These are phyloP conservation scores for Heliamphora exappendiculata DNA, from an alignment of 148 eudicot species.

Conservation along the genomic window DNA sequence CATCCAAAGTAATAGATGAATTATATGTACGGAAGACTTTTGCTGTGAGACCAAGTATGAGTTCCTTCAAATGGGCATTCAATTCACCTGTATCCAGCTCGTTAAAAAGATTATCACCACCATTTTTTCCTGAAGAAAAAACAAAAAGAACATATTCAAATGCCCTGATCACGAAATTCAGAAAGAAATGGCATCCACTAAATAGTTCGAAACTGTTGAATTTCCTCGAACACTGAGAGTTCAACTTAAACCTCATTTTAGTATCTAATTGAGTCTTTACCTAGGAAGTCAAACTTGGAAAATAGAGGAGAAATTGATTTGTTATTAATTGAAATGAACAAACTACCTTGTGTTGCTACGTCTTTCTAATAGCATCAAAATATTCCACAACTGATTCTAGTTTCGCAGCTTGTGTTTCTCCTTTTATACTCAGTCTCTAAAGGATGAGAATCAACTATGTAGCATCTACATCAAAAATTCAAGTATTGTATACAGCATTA, in stretches of 20 bases:
- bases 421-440: no score
- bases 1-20: constrained; percentile 88
- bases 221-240: constrained; percentile 69
- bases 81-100: constrained; percentile 81
- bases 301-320: constrained; percentile 1
- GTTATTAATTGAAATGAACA: neutral
- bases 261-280: constrained; percentile 97
- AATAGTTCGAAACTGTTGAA: constrained; percentile 62
- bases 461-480: no score
- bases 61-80: constrained; percentile 87
- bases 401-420: neutral
- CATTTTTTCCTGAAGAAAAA: constrained; percentile 58
- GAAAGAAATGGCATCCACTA: constrained; percentile 12
- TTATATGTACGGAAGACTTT: constrained; percentile 98
- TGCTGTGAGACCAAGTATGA: constrained; percentile 99
- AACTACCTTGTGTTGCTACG: neutral
- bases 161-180: neutral
- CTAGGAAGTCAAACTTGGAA: constrained; percentile 93
- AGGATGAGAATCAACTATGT: no score
- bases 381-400: neutral
- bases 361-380: constrained; percentile 9
- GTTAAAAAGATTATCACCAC: constrained; percentile 83
- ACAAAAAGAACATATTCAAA: neutral
- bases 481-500: no score
- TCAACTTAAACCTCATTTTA: constrained; percentile 79